Evolutionary conservation across 768 basidiomycete genomes (phyloP), one percentile per base, ranked within the genome.

Genomic region (Cystofilobasidium bisporidii): DNA sequence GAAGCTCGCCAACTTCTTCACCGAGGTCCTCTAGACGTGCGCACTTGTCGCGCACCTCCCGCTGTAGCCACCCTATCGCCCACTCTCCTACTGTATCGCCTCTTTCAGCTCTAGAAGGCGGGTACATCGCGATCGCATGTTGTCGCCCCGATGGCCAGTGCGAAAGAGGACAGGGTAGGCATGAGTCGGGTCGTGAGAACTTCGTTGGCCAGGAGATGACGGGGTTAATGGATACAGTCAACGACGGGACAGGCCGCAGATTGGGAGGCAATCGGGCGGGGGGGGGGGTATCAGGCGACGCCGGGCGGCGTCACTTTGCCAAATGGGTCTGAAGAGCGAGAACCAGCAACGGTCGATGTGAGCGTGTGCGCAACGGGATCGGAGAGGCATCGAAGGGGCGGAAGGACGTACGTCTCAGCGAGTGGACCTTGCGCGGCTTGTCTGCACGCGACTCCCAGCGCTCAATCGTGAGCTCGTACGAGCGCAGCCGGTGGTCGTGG

Each of bases 401-500:
- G 17, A 24, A 24, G 47, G 47, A 56, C 28, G 28, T 2, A 56
- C 30, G 53, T 30, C 32, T 56, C 9, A 56, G 28, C 30, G 53
- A 56, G 18, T n/a, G 28, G 3, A 18, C 18, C 14, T 17, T 18
- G 28, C 32, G 2, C 10, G 53, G 53, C 53, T 32, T 56, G 53
- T 32, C 30, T 2, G 26, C 17, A 3, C 53, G 26, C 28, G 53
- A 9, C 53, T 28, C 30, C 53, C 53, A 56, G 18, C 53, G 26
- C 53, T 56, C 53, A 20, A 56, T 56, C 53, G 18, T 32, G 17
- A 56, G 28, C 28, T 56, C 53, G 53, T 56, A 56, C 28, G 17
- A 26, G 12, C 53, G 26, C 28, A 32, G 8, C n/a, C n/a, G n/a
- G 26, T 30, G 53, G 14, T 15, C 26, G 28, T 3, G 15, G 14